Evolutionary conservation across 495 filamentous ascomycete species (phyloP).

Genomic region (Tirmania nivea): DNA sequence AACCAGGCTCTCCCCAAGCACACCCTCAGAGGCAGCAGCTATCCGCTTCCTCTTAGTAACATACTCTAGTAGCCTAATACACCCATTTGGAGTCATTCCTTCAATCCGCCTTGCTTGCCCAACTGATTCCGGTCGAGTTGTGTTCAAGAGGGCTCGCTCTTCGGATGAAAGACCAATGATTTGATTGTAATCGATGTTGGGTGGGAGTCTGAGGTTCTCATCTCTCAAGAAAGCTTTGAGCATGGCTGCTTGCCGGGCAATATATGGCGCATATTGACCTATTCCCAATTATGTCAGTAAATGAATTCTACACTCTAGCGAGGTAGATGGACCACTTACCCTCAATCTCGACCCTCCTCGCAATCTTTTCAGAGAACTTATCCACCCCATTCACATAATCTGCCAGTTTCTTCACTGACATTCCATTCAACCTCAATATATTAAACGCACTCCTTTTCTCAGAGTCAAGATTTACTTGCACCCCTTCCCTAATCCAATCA

Average conservation of each 20-base stretch:
- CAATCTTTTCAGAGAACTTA: slow-evolving; percentile 32
- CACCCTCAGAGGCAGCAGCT: not conserved
- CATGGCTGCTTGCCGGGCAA: slow-evolving; percentile 41
- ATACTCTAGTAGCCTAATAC: slow-evolving; percentile 33
- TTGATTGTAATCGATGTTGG: slow-evolving; percentile 52
- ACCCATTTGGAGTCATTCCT: slow-evolving; percentile 44
- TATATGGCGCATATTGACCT: slow-evolving; percentile 63
- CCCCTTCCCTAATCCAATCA: slow-evolving; percentile 47
- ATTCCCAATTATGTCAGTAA: not conserved
- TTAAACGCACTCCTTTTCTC: slow-evolving; percentile 47
- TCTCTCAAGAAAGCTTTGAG: slow-evolving; percentile 48
- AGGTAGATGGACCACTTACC: slow-evolving; percentile 4
- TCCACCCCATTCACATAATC: slow-evolving; percentile 29
- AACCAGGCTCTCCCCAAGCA: too few relatives aligned
- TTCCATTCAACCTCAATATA: slow-evolving; percentile 39
- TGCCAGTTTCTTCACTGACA: slow-evolving; percentile 29
- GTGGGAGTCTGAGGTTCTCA: slow-evolving; percentile 49
- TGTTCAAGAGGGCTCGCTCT: slow-evolving; percentile 47
- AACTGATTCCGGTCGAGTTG: slow-evolving; percentile 53
- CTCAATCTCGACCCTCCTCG: slow-evolving; percentile 52
- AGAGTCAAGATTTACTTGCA: slow-evolving; percentile 39
- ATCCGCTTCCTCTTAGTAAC: slow-evolving; percentile 18
- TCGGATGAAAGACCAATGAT: slow-evolving; percentile 56
- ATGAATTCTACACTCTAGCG: too few relatives aligned
- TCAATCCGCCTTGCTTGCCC: slow-evolving; percentile 79